Base-by-base conservation (phyloP, 2,329 filamentous ascomycete genomes). In the Alternaria alternata region DNA sequence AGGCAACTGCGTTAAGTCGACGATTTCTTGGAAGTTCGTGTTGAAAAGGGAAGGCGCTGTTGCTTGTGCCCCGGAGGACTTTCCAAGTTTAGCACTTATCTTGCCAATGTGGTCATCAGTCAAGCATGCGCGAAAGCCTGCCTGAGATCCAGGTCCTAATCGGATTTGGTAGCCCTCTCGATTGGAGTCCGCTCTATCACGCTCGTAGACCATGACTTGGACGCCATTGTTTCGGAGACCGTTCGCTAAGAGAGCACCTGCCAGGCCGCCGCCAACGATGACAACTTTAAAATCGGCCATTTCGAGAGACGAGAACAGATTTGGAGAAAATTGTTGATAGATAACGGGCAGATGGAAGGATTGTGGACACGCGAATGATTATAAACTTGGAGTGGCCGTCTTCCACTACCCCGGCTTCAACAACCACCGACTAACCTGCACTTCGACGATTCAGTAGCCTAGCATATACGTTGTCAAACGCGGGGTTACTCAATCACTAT, bases 91-190 rank as follows among this genome's bases (percentile, higher is more conserved):
- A 12, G 24, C 16, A 16, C 36, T 30, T 20, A 42, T 41, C 14
- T 18, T 20, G 43, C 39, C 20, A 7, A 56, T 28, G 22, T 22
- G 34, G n/a, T 18, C 53, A 14, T 48, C 30, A 16, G 53, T 55
- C 16, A 55, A 34, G 24, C 53, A 55, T 24, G 34, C 53, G 26
- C 51, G 51, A 16, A 55, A 55, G 12, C 53, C 53, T n/a, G 53
- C 46, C 22, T 49, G 43, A 9, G 54, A 26, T 30, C 44, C 44
- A 22, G 32, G 20, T 30, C 54, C 54, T 12, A 58, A 48, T 30
- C 55, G 55, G 30, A 58, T 58, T 22, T 58, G 55, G 42, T 58
- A 58, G 20, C 55, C 55, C n/a, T 58, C 55, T 32, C 55, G n/a
- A 16, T 47, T 53, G 4, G 55, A 58, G 30, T 43, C 28, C 7